phyloP scores from a whole-genome alignment of 257 asterid genomes.

The Solanum chmielewskii region DNA sequence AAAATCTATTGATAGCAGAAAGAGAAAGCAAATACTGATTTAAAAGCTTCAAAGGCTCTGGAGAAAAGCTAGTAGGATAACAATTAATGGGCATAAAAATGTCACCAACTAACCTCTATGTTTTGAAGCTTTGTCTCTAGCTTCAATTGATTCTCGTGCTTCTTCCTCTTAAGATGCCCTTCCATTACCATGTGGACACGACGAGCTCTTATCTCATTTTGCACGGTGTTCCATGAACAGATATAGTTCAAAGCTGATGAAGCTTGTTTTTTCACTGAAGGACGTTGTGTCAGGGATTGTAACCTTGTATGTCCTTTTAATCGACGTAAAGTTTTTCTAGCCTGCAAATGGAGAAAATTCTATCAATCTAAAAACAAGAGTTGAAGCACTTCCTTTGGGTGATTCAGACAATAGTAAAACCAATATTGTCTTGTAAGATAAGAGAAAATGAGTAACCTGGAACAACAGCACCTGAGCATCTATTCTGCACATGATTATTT shows the following conservation, averaged over 20 bases:
- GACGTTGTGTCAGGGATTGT: constrained; percentile 38
- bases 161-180: constrained; percentile 70
- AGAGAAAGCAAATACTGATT: neutral
- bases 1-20: neutral
- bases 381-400: neutral
- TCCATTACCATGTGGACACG: constrained; percentile 63
- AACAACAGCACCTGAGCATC: neutral
- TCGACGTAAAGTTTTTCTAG: constrained; percentile 41
- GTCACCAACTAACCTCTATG: constrained; percentile 44
- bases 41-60: neutral
- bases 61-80: neutral
- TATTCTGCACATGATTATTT: neutral
- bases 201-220: constrained; percentile 59
- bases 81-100: neutral
- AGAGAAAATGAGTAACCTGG: neutral
- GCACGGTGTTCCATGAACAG: constrained; percentile 69
- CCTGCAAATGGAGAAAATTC: constrained; percentile 35
- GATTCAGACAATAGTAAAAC: neutral
- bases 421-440: too few species aligned
- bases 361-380: neutral
- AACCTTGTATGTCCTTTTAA: constrained; percentile 51
- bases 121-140: constrained; percentile 84
- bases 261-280: constrained; percentile 65
- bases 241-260: constrained; percentile 49
- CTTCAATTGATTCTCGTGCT: constrained; percentile 68